These are phyloP conservation scores for Taphrina populina DNA, from an alignment of 1,139 yeast species.

Conservation along the genomic window DNA sequence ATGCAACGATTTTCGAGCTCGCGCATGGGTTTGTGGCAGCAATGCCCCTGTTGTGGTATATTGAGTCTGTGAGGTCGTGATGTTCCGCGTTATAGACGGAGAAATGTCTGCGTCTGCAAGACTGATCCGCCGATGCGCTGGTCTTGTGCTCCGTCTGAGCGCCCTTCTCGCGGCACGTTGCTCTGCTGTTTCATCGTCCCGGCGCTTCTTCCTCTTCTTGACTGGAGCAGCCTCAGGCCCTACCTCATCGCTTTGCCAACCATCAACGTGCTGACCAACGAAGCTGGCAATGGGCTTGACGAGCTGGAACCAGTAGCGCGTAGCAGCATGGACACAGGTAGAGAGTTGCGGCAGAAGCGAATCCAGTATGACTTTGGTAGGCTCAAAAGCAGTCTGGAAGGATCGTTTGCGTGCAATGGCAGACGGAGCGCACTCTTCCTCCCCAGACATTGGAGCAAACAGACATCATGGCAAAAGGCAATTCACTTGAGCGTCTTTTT, in stretches of 20 bases:
- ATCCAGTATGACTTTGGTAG: conserved; percentile 2
- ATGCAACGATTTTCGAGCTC: background rate
- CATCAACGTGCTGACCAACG: background rate
- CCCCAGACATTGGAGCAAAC: conserved; percentile 14
- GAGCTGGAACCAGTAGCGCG: conserved; percentile 1
- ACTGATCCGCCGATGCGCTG: too few relatives aligned
- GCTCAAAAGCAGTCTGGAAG: conserved; percentile 3
- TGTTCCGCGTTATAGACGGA: background rate
- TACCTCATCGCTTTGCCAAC: background rate
- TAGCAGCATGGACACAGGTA: background rate
- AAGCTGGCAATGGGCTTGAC: background rate
- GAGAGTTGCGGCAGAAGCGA: conserved; percentile 17
- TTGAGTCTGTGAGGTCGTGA: background rate
- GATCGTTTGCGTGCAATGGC: conserved; percentile 1
- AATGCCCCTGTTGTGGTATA: background rate
- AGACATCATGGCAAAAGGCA: too few relatives aligned
- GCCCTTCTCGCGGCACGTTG: conserved; percentile 9
- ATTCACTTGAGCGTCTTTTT: too few relatives aligned
- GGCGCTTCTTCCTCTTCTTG: background rate
- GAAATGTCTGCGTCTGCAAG: too few relatives aligned
- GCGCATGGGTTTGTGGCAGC: background rate
- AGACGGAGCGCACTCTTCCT: conserved; percentile 10
- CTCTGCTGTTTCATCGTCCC: conserved; percentile 1
- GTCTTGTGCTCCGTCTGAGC: background rate
- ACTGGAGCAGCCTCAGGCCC: background rate